These are phyloP conservation scores for Aspergillus udagawae DNA, from an alignment of 2,329 filamentous ascomycete genomes.

Conservation along the genomic window DNA sequence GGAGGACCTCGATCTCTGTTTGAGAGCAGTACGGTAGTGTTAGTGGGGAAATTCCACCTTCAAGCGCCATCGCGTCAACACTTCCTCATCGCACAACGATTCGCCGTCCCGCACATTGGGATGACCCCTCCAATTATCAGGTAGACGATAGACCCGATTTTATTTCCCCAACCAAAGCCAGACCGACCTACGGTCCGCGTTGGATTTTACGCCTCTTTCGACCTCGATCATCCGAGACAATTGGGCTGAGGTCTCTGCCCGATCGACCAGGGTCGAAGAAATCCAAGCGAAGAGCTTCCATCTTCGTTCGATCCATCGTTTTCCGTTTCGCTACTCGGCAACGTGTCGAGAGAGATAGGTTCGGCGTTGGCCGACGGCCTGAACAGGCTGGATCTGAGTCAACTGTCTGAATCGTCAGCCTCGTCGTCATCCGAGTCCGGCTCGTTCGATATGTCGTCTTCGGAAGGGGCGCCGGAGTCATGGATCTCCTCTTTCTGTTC, in stretches of 20 bases:
- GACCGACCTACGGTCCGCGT: not conserved
- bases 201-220: not conserved
- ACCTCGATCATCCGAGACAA: not conserved
- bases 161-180: not conserved
- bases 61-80: slow-evolving; percentile 18
- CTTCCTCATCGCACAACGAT: slow-evolving; percentile 31
- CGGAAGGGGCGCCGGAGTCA: slow-evolving; percentile 64
- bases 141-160: slow-evolving; percentile 12
- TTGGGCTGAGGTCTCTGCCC: not conserved
- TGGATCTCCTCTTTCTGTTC: slow-evolving; percentile 99
- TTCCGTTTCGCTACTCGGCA: slow-evolving; percentile 29
- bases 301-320: not conserved
- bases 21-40: slow-evolving; percentile 8
- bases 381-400: slow-evolving; percentile 45
- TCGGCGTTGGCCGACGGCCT: slow-evolving; percentile 46
- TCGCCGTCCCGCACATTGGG: slow-evolving; percentile 27
- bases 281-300: slow-evolving; percentile 6
- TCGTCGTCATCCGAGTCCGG: slow-evolving; percentile 36
- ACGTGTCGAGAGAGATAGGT: slow-evolving; percentile 44
- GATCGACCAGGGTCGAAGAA: slow-evolving; percentile 10
- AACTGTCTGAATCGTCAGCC: slow-evolving; percentile 42
- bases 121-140: slow-evolving; percentile 27
- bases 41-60: slow-evolving; percentile 17
- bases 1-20: not conserved
- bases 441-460: slow-evolving; percentile 43